phyloP scores from a whole-genome alignment of 2,329 filamentous ascomycete species.

The Capronia coronata region DNA sequence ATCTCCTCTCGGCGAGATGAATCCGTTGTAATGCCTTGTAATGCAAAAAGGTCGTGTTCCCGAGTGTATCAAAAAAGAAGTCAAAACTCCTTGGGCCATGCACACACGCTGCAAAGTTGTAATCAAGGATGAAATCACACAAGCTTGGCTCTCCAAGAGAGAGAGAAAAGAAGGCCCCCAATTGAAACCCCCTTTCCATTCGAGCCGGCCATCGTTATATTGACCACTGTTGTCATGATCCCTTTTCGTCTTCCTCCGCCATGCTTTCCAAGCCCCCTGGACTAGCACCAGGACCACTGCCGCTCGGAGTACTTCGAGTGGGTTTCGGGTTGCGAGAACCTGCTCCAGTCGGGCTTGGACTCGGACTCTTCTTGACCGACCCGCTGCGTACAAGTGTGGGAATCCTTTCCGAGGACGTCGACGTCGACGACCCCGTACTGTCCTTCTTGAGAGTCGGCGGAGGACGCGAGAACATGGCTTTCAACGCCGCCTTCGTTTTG shows the following conservation, averaged over 20 bases:
- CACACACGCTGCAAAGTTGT: background rate
- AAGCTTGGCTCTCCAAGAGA: background rate
- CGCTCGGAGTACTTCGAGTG: slow-evolving; percentile 11
- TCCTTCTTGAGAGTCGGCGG: slow-evolving; percentile 24
- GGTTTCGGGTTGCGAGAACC: background rate
- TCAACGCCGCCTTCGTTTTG: slow-evolving; percentile 27
- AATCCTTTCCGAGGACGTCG: slow-evolving; percentile 5
- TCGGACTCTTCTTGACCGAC: slow-evolving; percentile 12
- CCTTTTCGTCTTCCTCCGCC: slow-evolving; percentile 24
- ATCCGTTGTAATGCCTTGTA: background rate
- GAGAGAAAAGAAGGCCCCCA: too few species aligned
- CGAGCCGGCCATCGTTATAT: background rate
- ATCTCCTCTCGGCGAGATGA: too few species aligned
- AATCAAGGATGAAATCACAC: background rate
- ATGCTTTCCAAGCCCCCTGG: slow-evolving; percentile 21
- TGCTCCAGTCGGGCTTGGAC: slow-evolving; percentile 3
- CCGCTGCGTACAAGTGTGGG: slow-evolving; percentile 12
- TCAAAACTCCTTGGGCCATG: background rate
- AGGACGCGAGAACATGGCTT: slow-evolving; percentile 26
- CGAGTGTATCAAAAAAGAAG: too few species aligned
- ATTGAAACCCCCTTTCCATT: too few species aligned
- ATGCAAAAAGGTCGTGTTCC: background rate
- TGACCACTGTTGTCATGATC: slow-evolving; percentile 5
- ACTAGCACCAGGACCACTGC: slow-evolving; percentile 12
- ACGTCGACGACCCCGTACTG: slow-evolving; percentile 7